Conservation (phyloP, 1,284 basidiomycete species). For the Sphaerobolus stellatus region DNA sequence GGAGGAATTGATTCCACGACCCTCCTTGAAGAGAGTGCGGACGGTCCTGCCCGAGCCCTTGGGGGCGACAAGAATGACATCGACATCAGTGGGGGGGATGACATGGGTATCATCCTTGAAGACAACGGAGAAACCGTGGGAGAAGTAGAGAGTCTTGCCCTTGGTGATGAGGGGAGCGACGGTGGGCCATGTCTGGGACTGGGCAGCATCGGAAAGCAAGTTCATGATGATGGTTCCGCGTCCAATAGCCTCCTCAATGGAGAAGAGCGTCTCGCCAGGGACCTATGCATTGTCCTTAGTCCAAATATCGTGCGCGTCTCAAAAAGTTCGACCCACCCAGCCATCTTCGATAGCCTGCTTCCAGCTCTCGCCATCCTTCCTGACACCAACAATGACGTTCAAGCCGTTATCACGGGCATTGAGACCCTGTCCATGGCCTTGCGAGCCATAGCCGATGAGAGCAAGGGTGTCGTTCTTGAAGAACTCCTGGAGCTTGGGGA, state of each 20-base stretch:
- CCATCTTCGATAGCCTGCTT: slow-evolving; percentile 94
- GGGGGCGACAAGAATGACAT: slow-evolving; percentile 98
- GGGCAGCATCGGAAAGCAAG: slow-evolving; percentile 97
- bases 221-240: slow-evolving; percentile 99
- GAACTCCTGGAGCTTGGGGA: slow-evolving; percentile 97
- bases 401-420: slow-evolving; percentile 99
- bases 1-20: slow-evolving; percentile 93
- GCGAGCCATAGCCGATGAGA: slow-evolving; percentile 98
- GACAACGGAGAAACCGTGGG: slow-evolving; percentile 98
- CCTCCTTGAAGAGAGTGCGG: slow-evolving; percentile 99
- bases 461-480: slow-evolving; percentile 99
- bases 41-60: slow-evolving; percentile 99
- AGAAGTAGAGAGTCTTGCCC: slow-evolving; percentile 99
- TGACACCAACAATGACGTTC: slow-evolving; percentile 98
- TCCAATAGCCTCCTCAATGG: slow-evolving; percentile 96
- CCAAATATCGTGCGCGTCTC: neutral
- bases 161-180: slow-evolving; percentile 93
- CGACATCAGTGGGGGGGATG: slow-evolving; percentile 88
- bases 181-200: slow-evolving; percentile 91
- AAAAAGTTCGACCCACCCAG: slow-evolving; percentile 62
- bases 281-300: slow-evolving; percentile 58
- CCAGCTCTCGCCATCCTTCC: slow-evolving; percentile 96
- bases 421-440: slow-evolving; percentile 97
- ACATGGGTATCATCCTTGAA: slow-evolving; percentile 98
- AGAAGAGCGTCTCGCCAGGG: slow-evolving; percentile 96